These are phyloP conservation scores for Microcyclospora tardicrescens DNA, from an alignment of 2,329 filamentous ascomycete species.

Conservation along the genomic window DNA sequence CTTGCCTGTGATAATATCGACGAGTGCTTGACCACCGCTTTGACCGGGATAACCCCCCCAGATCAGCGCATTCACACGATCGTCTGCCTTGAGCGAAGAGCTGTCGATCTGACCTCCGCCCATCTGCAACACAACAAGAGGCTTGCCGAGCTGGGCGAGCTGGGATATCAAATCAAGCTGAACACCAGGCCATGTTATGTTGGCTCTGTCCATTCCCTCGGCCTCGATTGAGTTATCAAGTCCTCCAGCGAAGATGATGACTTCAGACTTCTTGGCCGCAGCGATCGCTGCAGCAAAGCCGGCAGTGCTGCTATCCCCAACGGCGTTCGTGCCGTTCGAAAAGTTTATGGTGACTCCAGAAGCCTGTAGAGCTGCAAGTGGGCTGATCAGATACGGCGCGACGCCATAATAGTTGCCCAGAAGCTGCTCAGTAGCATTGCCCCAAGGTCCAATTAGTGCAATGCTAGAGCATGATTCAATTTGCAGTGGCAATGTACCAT, in stretches of 20 bases:
- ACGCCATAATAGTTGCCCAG: conserved; percentile 39
- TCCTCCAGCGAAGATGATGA: conserved; percentile 13
- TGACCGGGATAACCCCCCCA: conserved; percentile 36
- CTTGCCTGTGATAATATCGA: conserved; percentile 31
- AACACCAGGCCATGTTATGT: conserved; percentile 31
- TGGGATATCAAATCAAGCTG: conserved; percentile 29
- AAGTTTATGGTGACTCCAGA: conserved; percentile 6
- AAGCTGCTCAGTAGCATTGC: conserved; percentile 40
- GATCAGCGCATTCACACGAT: conserved; percentile 28
- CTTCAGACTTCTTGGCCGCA: conserved; percentile 9
- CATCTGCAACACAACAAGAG: conserved; percentile 24
- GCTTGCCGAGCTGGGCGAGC: conserved; percentile 26
- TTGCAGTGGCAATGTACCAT: conserved; percentile 28
- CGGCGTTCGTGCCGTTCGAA: conserved; percentile 7
- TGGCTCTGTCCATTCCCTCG: conserved; percentile 28
- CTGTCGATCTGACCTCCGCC: conserved; percentile 34
- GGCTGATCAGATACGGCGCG: conserved; percentile 11
- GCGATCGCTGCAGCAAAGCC: conserved; percentile 8
- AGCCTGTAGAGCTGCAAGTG: conserved; percentile 9
- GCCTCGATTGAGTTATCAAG: conserved; percentile 29
- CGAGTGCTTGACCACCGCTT: conserved; percentile 28
- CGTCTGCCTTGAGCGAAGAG: conserved; percentile 25
- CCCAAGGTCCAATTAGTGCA: conserved; percentile 44
- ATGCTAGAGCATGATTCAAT: conserved; percentile 24
- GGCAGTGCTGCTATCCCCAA: conserved; percentile 4